phyloP scores from a whole-genome alignment of 805 yeast genomes.

The Candida suzukii region DNA sequence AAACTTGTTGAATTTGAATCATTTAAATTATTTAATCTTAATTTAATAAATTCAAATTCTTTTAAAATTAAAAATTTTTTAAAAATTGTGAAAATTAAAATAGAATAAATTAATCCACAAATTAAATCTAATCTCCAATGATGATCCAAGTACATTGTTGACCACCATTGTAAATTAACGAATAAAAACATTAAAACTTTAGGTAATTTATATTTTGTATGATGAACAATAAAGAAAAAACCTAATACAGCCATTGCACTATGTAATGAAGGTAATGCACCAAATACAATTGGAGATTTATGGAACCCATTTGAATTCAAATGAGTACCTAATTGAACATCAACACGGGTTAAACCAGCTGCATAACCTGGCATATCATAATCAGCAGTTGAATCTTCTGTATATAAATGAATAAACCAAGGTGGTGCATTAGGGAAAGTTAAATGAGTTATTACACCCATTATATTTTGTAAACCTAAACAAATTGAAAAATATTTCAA shows the following conservation, averaged over 20 bases:
- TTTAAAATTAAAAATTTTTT: conserved; percentile 26
- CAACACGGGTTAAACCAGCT: conserved; percentile 65
- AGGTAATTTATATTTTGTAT: conserved; percentile 28
- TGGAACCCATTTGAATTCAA: conserved; percentile 57
- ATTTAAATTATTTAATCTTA: conserved; percentile 31
- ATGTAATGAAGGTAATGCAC: conserved; percentile 69
- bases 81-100: conserved; percentile 34
- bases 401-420: conserved; percentile 60
- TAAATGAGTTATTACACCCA: conserved; percentile 55
- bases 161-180: conserved; percentile 64
- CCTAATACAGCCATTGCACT: conserved; percentile 56
- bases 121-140: conserved; percentile 62
- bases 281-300: conserved; percentile 63
- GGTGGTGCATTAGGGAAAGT: conserved; percentile 69
- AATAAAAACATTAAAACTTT: conserved; percentile 33
- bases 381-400: conserved; percentile 46
- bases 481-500: conserved; percentile 45
- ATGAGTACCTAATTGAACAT: conserved; percentile 54
- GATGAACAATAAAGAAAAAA: conserved; percentile 36
- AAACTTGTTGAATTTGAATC: conserved; percentile 35
- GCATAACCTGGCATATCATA: conserved; percentile 64
- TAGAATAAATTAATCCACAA: conserved; percentile 47
- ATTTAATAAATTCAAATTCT: conserved; percentile 30
- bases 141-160: conserved; percentile 66
- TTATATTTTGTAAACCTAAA: conserved; percentile 52